These are phyloP conservation scores for Aspergillus puulaauensis DNA, from an alignment of 2,329 filamentous ascomycete species.

Conservation along the genomic window DNA sequence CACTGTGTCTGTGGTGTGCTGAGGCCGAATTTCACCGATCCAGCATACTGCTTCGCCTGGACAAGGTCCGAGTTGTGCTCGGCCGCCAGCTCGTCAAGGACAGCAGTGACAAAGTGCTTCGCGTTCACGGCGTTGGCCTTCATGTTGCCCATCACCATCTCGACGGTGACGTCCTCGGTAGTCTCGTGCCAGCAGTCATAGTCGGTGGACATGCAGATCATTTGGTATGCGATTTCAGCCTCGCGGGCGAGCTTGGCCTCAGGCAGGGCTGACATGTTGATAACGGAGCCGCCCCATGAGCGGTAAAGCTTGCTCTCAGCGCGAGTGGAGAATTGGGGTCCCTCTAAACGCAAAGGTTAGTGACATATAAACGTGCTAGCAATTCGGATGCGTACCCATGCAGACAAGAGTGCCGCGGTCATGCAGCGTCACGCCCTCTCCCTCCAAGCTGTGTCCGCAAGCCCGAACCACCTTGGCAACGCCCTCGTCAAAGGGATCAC, in stretches of 20 bases:
- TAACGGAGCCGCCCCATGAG: slow-evolving; percentile 86
- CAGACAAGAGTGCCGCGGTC: slow-evolving; percentile 82
- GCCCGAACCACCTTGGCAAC: slow-evolving; percentile 74
- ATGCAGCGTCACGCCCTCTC: slow-evolving; percentile 82
- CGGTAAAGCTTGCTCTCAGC: slow-evolving; percentile 96
- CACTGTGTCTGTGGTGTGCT: slow-evolving; percentile 80
- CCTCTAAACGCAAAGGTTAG: slow-evolving; percentile 58
- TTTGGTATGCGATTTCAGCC: slow-evolving; percentile 94
- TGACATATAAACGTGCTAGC: neutral
- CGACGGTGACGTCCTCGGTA: slow-evolving; percentile 80
- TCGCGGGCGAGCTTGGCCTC: slow-evolving; percentile 96
- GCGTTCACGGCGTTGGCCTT: slow-evolving; percentile 88
- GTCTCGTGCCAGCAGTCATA: slow-evolving; percentile 96
- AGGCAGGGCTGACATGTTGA: slow-evolving; percentile 96
- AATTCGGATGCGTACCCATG: slow-evolving; percentile 66
- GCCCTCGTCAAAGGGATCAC: slow-evolving; percentile 84
- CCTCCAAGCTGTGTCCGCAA: slow-evolving; percentile 75
- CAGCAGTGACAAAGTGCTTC: slow-evolving; percentile 76
- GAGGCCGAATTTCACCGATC: slow-evolving; percentile 73
- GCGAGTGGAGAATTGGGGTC: slow-evolving; percentile 95
- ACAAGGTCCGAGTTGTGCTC: slow-evolving; percentile 75
- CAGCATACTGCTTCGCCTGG: slow-evolving; percentile 76
- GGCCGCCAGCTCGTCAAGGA: slow-evolving; percentile 80
- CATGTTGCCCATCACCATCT: slow-evolving; percentile 98
- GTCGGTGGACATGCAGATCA: slow-evolving; percentile 99